Evolutionary conservation across 2,329 filamentous ascomycete species (phyloP).

Genomic region (Penicillium nordicum): DNA sequence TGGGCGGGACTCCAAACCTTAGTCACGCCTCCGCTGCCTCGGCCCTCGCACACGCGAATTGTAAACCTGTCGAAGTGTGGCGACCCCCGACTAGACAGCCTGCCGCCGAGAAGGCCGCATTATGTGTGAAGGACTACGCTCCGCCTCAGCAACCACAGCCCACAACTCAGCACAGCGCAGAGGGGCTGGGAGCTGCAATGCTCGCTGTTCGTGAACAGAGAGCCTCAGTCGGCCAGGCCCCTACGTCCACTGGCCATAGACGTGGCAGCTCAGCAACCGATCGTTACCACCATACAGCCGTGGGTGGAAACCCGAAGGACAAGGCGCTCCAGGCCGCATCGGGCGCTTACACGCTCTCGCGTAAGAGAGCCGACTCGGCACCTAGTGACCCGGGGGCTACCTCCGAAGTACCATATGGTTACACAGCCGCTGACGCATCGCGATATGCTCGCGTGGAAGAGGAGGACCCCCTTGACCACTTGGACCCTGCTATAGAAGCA

Average conservation of each 20-base stretch:
- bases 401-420: slow-evolving; percentile 56
- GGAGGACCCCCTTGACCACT: slow-evolving; percentile 48
- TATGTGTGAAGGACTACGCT: slow-evolving; percentile 59
- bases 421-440: slow-evolving; percentile 69
- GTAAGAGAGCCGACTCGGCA: slow-evolving; percentile 63
- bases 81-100: slow-evolving; percentile 58
- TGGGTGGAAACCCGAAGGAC: slow-evolving; percentile 48
- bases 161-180: slow-evolving; percentile 56
- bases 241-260: slow-evolving; percentile 10
- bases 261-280: slow-evolving; percentile 45
- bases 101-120: slow-evolving; percentile 58
- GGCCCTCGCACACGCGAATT: slow-evolving; percentile 69
- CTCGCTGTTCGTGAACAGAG: slow-evolving; percentile 50
- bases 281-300: slow-evolving; percentile 41
- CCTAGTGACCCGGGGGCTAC: slow-evolving; percentile 43
- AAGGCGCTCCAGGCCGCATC: slow-evolving; percentile 73
- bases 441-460: slow-evolving; percentile 47
- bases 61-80: slow-evolving; percentile 64
- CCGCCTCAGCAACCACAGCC: slow-evolving; percentile 19
- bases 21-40: slow-evolving; percentile 63
- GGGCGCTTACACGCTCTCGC: slow-evolving; percentile 64
- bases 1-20: slow-evolving; percentile 58
- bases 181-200: slow-evolving; percentile 71
- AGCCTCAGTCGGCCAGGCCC: slow-evolving; percentile 9
- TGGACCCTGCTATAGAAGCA: slow-evolving; percentile 47